These are phyloP conservation scores for Diaporthe caulivora DNA, from an alignment of 2,329 filamentous ascomycete genomes.

Conservation along the genomic window DNA sequence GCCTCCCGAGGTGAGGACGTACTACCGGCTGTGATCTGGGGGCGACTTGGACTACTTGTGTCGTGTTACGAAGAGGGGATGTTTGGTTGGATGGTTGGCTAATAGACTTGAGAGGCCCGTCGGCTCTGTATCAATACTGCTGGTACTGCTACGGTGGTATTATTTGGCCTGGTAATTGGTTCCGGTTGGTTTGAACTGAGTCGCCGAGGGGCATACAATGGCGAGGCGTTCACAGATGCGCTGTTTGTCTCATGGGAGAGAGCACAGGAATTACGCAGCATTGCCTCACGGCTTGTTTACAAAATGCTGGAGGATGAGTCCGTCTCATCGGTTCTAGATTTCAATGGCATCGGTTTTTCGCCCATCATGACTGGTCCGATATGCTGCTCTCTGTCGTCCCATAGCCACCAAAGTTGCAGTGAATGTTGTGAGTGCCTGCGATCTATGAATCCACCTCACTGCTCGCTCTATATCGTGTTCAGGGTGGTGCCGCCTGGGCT, in stretches of 20 bases:
- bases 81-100: neutral
- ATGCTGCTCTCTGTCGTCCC: neutral
- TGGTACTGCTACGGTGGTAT: neutral
- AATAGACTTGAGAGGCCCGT: constrained; percentile 15
- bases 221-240: constrained; percentile 27
- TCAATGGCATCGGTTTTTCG: constrained; percentile 8
- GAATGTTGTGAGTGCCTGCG: no score
- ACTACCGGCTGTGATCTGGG: constrained; percentile 18
- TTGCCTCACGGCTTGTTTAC: constrained; percentile 23
- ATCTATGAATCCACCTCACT: neutral
- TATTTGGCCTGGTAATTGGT: neutral
- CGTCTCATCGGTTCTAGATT: neutral
- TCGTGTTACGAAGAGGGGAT: neutral
- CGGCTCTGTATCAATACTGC: constrained; percentile 11
- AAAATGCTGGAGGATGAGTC: neutral
- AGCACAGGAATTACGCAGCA: neutral
- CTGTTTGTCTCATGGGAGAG: neutral
- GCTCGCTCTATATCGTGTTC: neutral
- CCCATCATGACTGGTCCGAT: neutral
- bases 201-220: neutral
- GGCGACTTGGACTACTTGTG: neutral
- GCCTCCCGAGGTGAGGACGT: constrained; percentile 24
- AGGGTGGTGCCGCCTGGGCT: neutral
- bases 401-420: neutral
- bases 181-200: neutral